Conservation (phyloP, 805 yeast species). For the Sungouiella thailandica region DNA sequence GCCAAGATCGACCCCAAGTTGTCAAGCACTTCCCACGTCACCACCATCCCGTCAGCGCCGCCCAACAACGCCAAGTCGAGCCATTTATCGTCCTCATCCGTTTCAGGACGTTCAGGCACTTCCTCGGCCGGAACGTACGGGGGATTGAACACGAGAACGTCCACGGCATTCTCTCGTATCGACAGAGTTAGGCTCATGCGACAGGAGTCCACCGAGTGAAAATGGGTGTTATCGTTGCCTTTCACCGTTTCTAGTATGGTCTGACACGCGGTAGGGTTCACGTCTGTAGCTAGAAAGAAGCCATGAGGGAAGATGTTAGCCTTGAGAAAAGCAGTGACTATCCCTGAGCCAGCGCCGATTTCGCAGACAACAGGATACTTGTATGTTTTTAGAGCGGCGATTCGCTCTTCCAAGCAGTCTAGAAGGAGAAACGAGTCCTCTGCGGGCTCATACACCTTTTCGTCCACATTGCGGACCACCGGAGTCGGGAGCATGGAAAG, state of each 20-base stretch:
- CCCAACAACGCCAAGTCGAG: slow-evolving; percentile 87
- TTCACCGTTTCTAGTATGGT: slow-evolving; percentile 26
- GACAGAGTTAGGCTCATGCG: slow-evolving; percentile 57
- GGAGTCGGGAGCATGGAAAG: slow-evolving; percentile 78
- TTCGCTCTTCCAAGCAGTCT: slow-evolving; percentile 63
- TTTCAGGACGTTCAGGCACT: slow-evolving; percentile 57
- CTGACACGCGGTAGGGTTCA: slow-evolving; percentile 72
- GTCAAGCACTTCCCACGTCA: slow-evolving; percentile 63
- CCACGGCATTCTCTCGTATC: slow-evolving; percentile 46
- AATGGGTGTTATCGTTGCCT: slow-evolving; percentile 14
- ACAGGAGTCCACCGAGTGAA: slow-evolving; percentile 19
- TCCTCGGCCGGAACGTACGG: slow-evolving; percentile 91
- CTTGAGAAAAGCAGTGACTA: slow-evolving; percentile 74
- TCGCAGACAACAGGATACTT: slow-evolving; percentile 61
- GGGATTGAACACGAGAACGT: slow-evolving; percentile 83
- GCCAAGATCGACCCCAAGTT: slow-evolving; percentile 50
- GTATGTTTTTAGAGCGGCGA: slow-evolving; percentile 13
- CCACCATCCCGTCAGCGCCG: slow-evolving; percentile 85
- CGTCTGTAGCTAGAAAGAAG: slow-evolving; percentile 64
- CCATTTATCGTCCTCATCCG: slow-evolving; percentile 56
- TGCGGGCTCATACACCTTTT: slow-evolving; percentile 88
- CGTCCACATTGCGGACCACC: slow-evolving; percentile 47
- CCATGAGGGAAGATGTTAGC: slow-evolving; percentile 49
- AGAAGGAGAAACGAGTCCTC: slow-evolving; percentile 86
- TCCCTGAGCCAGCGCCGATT: slow-evolving; percentile 90